Evolutionary conservation across 208 protist species (phyloP).

Genomic region (Leishmania aethiopica): DNA sequence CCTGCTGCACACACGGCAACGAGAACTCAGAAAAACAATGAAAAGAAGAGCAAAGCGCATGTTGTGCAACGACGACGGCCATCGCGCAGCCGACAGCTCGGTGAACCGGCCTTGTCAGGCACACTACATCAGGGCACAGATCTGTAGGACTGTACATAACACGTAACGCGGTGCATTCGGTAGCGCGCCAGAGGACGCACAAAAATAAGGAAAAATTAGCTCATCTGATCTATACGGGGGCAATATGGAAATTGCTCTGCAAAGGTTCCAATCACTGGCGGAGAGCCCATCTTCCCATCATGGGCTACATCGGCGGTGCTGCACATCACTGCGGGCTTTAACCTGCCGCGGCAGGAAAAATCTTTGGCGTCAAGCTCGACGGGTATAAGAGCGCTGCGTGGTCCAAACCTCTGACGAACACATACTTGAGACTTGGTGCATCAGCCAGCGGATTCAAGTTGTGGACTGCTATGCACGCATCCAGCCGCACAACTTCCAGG

Average conservation of each 20-base stretch:
- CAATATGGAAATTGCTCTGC: neutral
- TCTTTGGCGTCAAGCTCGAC: neutral
- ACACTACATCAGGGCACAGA: neutral
- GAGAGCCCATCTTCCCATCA: neutral
- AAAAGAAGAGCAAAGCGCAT: neutral
- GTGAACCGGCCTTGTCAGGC: too few relatives aligned
- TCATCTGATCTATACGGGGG: neutral
- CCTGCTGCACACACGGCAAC: neutral
- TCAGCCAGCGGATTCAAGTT: slow-evolving; percentile 7
- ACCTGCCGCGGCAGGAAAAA: slow-evolving; percentile 3
- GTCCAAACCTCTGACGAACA: slow-evolving; percentile 6
- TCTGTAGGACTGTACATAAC: neutral
- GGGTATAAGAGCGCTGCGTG: slow-evolving; percentile 1
- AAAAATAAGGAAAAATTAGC: neutral
- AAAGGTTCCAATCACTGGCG: neutral
- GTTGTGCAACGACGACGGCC: neutral
- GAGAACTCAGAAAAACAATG: neutral
- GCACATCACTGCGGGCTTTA: neutral
- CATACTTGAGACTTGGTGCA: slow-evolving; percentile 8
- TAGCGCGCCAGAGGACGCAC: neutral
- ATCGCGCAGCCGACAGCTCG: neutral
- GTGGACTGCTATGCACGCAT: slow-evolving; percentile 2
- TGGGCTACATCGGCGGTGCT: neutral
- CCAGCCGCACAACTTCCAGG: slow-evolving; percentile 11
- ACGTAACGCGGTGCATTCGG: neutral